Conservation (phyloP, 306 rosid genomes). For the Vicia villosa region DNA sequence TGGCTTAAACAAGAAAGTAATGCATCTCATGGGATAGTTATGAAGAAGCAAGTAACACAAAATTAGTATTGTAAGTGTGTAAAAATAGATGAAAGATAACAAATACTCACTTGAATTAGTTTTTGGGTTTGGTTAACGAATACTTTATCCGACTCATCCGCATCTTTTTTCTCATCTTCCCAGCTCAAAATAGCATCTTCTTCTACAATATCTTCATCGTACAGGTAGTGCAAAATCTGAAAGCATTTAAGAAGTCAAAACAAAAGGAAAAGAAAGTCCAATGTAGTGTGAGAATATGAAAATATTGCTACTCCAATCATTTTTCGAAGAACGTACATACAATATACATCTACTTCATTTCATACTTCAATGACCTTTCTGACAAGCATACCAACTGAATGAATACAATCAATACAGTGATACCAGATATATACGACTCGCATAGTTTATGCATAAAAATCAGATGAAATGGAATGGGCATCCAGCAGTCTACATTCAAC, state of each 20-base stretch:
- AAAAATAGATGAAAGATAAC: slow-evolving; percentile 6
- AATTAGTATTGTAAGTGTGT: not conserved
- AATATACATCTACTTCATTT: not conserved
- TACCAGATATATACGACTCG: not conserved
- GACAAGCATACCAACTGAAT: slow-evolving; percentile 11
- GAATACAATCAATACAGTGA: not conserved
- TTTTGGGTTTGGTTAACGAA: slow-evolving; percentile 73
- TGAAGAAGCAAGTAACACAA: not conserved
- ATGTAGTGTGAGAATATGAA: not conserved
- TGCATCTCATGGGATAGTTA: slow-evolving; percentile 11
- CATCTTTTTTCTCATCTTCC: slow-evolving; percentile 84
- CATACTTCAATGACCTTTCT: slow-evolving; percentile 6
- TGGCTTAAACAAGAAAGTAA: not conserved
- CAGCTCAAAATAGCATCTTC: slow-evolving; percentile 93
- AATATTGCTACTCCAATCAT: slow-evolving; percentile 9
- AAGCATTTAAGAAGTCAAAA: slow-evolving; percentile 21
- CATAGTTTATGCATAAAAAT: not conserved
- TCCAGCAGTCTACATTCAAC: slow-evolving; percentile 5
- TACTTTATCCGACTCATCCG: slow-evolving; percentile 79
- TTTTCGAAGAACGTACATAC: not conserved
- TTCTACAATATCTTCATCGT: slow-evolving; percentile 67
- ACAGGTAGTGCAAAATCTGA: slow-evolving; percentile 73
- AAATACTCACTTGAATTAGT: slow-evolving; percentile 65
- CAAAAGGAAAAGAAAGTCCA: too few relatives aligned
- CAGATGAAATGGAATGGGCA: not conserved